Evolutionary conservation across 2,329 filamentous ascomycete genomes (phyloP), one percentile per base, ranked within the genome.

Genomic region (Cylindrodendrum hubeiense): DNA sequence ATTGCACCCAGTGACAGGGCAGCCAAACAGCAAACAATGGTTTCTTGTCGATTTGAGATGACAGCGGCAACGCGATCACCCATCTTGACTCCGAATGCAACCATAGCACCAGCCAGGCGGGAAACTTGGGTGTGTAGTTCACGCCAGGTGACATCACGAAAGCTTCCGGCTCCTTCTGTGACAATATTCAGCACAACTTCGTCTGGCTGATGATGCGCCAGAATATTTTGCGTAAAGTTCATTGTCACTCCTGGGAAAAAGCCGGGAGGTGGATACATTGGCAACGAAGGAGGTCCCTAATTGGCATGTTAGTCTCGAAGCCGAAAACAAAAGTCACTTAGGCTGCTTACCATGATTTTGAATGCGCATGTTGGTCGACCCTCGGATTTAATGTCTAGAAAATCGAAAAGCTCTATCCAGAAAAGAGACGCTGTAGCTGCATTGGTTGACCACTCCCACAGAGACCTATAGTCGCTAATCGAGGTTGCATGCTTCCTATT

Each of bases 11-110:
- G 28, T 12, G 19, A 28, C 5, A 46, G n/a, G 6, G 55, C 26
- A 4, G 55, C 55, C 4, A 59, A 13, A 12, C 50, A 59, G 4
- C 39, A 43, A 12, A 43, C 5, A 12, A 50, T 13, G 4, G 55
- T 43, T 7, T 59, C 17, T 4, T 41, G 21, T 10, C 15, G 13
- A 26, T 59, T 59, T 13, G 22, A 39, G 30, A 15, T 28, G 22
- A 30, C 24, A 12, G 24, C 33, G 10, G 24, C 44, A 19, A 59
- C n/a, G n/a, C 55, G 28, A 22, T 59, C 55, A 10, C 55, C 55
- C 10, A 30, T 39, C 15, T 15, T 22, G 9, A 59, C 34, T 21
- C 46, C 46, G 5, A 13, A 19, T 13, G 55, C 55, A 15, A 51
- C 21, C 44, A 59, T 24, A 4, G 46, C 55, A 17, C n/a, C 4